Conservation (phyloP, 2,329 filamentous ascomycete genomes). For the Colletotrichum orchidophilum region DNA sequence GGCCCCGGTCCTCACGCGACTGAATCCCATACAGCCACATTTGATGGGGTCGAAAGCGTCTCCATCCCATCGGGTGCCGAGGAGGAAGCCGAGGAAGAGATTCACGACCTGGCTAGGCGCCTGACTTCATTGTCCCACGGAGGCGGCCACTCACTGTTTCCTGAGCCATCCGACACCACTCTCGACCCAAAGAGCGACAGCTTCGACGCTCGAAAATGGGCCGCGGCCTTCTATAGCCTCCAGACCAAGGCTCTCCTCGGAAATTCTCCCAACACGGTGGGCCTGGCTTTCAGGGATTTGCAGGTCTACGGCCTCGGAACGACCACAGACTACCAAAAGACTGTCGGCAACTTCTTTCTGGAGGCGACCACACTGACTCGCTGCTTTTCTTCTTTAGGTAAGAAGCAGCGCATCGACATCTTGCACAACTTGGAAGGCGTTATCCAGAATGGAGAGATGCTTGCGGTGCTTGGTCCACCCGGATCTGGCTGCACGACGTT, state of each 20-base stretch:
- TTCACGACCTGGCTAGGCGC: constrained; percentile 41
- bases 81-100: constrained; percentile 18
- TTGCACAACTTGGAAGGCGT: constrained; percentile 60
- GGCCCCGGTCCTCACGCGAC: neutral
- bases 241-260: constrained; percentile 38
- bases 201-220: constrained; percentile 55
- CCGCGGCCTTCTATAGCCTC: constrained; percentile 47
- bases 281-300: constrained; percentile 50
- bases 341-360: constrained; percentile 50
- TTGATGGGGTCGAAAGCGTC: neutral
- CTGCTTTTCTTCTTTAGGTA: constrained; percentile 37
- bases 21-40: no score
- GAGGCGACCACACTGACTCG: constrained; percentile 40
- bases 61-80: neutral
- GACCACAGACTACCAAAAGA: constrained; percentile 53
- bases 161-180: constrained; percentile 36
- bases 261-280: constrained; percentile 43
- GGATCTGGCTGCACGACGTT: constrained; percentile 71
- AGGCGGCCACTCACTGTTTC: constrained; percentile 36
- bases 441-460: constrained; percentile 63
- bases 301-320: constrained; percentile 53
- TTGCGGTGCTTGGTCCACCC: constrained; percentile 65
- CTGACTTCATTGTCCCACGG: constrained; percentile 40
- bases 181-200: constrained; percentile 50
- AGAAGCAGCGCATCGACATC: constrained; percentile 53